These are phyloP conservation scores for Saksenaea oblongispora DNA, from an alignment of 371 early-diverging fungal genomes.

Conservation along the genomic window DNA sequence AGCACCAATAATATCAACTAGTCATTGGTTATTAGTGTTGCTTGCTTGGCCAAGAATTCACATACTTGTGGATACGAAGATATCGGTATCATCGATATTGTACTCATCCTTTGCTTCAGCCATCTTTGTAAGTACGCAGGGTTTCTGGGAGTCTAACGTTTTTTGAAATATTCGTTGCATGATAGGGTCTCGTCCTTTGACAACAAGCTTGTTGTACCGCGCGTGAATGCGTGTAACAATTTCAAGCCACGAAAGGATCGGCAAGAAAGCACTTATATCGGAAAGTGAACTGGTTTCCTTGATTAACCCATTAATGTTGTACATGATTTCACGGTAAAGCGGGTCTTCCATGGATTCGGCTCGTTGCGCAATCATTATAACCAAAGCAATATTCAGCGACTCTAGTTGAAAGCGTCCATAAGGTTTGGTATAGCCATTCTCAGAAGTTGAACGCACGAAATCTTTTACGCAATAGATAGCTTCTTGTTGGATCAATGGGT, in stretches of 20 bases:
- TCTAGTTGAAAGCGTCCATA: constrained; percentile 13
- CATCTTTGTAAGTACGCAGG: constrained; percentile 21
- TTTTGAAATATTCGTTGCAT: constrained; percentile 15
- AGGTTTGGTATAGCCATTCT: constrained; percentile 3
- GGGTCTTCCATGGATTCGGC: constrained; percentile 14
- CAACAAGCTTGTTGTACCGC: constrained; percentile 3
- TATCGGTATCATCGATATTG: constrained; percentile 19
- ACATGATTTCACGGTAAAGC: constrained; percentile 10
- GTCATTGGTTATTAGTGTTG: neutral
- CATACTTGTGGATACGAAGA: constrained; percentile 21
- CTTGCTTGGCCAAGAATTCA: neutral
- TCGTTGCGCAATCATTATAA: constrained; percentile 12
- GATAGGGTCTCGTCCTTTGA: constrained; percentile 9
- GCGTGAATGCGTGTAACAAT: constrained; percentile 12
- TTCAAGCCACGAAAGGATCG: constrained; percentile 10
- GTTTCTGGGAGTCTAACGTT: constrained; percentile 6
- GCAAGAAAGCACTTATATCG: constrained; percentile 24
- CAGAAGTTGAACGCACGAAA: constrained; percentile 1
- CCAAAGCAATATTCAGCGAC: constrained; percentile 17
- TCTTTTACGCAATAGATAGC: constrained; percentile 5
- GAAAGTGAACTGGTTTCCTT: constrained; percentile 12
- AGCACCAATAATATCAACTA: constrained; percentile 26
- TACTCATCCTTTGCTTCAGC: constrained; percentile 20
- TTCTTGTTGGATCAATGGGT: constrained; percentile 9
- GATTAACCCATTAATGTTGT: constrained; percentile 9